Percentiles rank a stretch among this genome's conserved stretches.
These are phyloP conservation scores for Samsoniella hepiali DNA, from an alignment of 2,329 filamentous ascomycete genomes.

Conservation along the genomic window DNA sequence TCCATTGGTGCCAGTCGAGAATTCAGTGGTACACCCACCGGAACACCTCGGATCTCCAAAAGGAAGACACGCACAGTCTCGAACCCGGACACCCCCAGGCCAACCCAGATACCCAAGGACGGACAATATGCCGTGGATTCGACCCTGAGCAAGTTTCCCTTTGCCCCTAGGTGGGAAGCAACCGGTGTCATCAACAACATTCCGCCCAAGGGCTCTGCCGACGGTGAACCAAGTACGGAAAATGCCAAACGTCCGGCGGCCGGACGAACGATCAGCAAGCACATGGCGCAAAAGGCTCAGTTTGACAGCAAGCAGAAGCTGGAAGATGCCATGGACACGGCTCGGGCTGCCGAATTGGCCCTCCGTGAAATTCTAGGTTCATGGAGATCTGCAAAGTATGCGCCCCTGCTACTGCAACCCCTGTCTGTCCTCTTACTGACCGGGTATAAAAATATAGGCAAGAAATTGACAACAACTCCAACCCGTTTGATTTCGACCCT, in stretches of 20 bases:
- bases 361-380: conserved; percentile 78
- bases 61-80: conserved; percentile 39
- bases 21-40: conserved; percentile 53
- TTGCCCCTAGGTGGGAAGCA: conserved; percentile 66
- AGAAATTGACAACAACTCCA: conserved; percentile 52
- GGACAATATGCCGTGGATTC: conserved; percentile 43
- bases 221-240: conserved; percentile 35
- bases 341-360: conserved; percentile 78
- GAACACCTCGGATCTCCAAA: conserved; percentile 44
- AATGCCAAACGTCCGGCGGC: conserved; percentile 34
- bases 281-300: conserved; percentile 56
- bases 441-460: conserved; percentile 38
- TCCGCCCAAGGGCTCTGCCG: conserved; percentile 40
- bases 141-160: conserved; percentile 52
- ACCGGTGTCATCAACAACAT: conserved; percentile 78
- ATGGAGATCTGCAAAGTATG: conserved; percentile 78
- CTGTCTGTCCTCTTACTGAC: conserved; percentile 19
- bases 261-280: conserved; percentile 47
- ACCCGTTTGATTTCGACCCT: conserved; percentile 77
- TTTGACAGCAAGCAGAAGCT: conserved; percentile 62
- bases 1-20: conserved; percentile 57
- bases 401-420: conserved; percentile 30
- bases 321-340: conserved; percentile 72
- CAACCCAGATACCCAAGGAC: conserved; percentile 41
- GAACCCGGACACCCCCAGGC: conserved; percentile 37